These are phyloP conservation scores for Allantophomopsis cytisporea DNA, from an alignment of 2,329 filamentous ascomycete species.

Conservation along the genomic window DNA sequence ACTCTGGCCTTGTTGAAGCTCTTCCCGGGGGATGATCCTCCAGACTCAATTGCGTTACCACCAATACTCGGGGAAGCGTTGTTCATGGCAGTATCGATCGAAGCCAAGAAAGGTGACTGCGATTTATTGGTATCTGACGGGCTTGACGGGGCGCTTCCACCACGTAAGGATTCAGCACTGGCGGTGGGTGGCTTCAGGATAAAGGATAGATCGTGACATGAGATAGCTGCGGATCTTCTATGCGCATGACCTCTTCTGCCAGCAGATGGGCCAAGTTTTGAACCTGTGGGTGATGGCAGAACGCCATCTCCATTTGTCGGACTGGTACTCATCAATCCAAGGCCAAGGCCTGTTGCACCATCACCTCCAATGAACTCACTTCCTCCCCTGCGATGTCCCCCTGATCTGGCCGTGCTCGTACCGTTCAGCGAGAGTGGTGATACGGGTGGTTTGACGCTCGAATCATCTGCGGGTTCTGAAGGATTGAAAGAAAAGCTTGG, in stretches of 20 bases:
- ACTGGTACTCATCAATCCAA: slow-evolving; percentile 49
- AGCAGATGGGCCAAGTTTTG: slow-evolving; percentile 31
- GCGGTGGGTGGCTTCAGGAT: slow-evolving; percentile 37
- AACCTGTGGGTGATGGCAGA: slow-evolving; percentile 38
- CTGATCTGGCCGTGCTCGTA: slow-evolving; percentile 28
- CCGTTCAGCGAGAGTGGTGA: slow-evolving; percentile 14
- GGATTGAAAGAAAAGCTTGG: slow-evolving; percentile 18
- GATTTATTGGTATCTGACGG: slow-evolving; percentile 24
- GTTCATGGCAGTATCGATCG: slow-evolving; percentile 10
- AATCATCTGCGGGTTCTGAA: slow-evolving; percentile 9
- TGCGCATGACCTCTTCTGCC: slow-evolving; percentile 62
- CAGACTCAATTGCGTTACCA: not conserved
- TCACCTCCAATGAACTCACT: slow-evolving; percentile 82
- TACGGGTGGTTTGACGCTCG: not conserved
- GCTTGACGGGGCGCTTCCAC: slow-evolving; percentile 23
- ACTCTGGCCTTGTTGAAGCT: slow-evolving; percentile 46
- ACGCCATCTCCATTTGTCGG: slow-evolving; percentile 51
- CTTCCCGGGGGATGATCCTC: slow-evolving; percentile 6
- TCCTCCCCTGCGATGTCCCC: slow-evolving; percentile 59
- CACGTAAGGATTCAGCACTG: slow-evolving; percentile 6
- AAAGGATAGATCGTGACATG: slow-evolving; percentile 64
- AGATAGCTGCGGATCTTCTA: slow-evolving; percentile 62
- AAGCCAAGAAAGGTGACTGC: slow-evolving; percentile 8
- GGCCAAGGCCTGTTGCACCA: slow-evolving; percentile 24
- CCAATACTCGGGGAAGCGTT: slow-evolving; percentile 2